Percentiles rank a stretch among this genome's conserved stretches.
Evolutionary conservation across 2,329 filamentous ascomycete species (phyloP).

Genomic region (Fonsecaea erecta): DNA sequence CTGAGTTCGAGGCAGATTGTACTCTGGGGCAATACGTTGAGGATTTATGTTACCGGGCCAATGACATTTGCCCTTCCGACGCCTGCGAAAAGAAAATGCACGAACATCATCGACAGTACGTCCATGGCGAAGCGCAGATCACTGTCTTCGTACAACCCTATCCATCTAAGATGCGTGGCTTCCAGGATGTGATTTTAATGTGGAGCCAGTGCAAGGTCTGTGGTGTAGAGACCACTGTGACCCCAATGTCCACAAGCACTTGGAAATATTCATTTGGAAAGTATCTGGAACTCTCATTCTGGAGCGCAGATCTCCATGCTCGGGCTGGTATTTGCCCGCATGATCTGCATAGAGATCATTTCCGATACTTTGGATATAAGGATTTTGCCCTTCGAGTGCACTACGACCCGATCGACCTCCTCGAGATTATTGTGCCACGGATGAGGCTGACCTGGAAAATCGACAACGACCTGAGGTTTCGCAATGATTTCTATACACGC

Average conservation of each 20-base stretch:
- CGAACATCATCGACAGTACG: constrained; percentile 94
- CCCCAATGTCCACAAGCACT: constrained; percentile 88
- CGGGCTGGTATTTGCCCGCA: constrained; percentile 80
- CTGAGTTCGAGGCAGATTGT: constrained; percentile 78
- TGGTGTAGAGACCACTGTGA: constrained; percentile 84
- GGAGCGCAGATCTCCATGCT: constrained; percentile 81
- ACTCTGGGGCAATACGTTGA: constrained; percentile 95
- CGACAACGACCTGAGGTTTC: constrained; percentile 86
- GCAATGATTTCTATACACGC: constrained; percentile 85
- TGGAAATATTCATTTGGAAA: constrained; percentile 99
- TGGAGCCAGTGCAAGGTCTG: constrained; percentile 97
- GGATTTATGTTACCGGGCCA: constrained; percentile 77
- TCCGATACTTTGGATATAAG: constrained; percentile 88
- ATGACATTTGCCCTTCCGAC: constrained; percentile 77
- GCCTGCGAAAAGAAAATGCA: constrained; percentile 87
- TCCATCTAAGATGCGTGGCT: constrained; percentile 66
- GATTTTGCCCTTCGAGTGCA: constrained; percentile 87
- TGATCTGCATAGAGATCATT: constrained; percentile 88
- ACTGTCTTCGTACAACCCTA: constrained; percentile 86
- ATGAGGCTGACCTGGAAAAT: constrained; percentile 96
- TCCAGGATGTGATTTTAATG: constrained; percentile 84
- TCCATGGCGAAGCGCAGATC: constrained; percentile 92
- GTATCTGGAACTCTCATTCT: constrained; percentile 96
- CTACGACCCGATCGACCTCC: constrained; percentile 87
- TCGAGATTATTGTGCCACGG: constrained; percentile 92